Conservation (phyloP, 1,284 basidiomycete species). For the Microbotryum intermedium region DNA sequence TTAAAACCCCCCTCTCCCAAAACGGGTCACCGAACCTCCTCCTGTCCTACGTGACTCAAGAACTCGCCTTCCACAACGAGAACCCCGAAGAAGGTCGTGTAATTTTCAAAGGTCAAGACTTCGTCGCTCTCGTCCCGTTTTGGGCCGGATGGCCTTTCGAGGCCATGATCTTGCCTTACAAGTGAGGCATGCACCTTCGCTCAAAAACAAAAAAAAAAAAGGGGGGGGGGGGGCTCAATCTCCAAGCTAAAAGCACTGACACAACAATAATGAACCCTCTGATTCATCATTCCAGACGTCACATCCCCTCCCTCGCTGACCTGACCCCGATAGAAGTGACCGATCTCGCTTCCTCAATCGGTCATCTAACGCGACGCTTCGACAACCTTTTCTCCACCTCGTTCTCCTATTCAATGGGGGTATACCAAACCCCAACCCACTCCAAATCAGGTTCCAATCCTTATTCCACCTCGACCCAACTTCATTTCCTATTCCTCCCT, state of each 20-base stretch:
- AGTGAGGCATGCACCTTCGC: slow-evolving; percentile 34
- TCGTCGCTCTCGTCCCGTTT: slow-evolving; percentile 84
- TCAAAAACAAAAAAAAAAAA: no score
- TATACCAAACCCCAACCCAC: slow-evolving; percentile 70
- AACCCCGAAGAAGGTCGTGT: slow-evolving; percentile 43
- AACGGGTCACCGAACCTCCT: slow-evolving; percentile 62
- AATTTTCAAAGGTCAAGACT: slow-evolving; percentile 63
- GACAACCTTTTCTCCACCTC: slow-evolving; percentile 60
- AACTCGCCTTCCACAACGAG: slow-evolving; percentile 49
- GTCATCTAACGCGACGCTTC: slow-evolving; percentile 61
- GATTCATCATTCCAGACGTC: slow-evolving; percentile 41
- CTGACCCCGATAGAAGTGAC: slow-evolving; percentile 54
- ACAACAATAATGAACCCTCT: not conserved
- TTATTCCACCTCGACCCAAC: slow-evolving; percentile 45
- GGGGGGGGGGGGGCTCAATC: no score
- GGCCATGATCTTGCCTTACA: slow-evolving; percentile 66
- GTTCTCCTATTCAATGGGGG: slow-evolving; percentile 95
- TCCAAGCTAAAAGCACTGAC: not conserved
- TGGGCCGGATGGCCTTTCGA: slow-evolving; percentile 98
- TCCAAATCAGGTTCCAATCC: slow-evolving; percentile 7
- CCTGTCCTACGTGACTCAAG: slow-evolving; percentile 72
- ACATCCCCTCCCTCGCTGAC: slow-evolving; percentile 60
- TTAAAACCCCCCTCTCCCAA: slow-evolving; percentile 20
- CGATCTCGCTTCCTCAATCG: slow-evolving; percentile 59
- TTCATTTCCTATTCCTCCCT: slow-evolving; percentile 84